Evolutionary conservation across 2,329 filamentous ascomycete species (phyloP).

Genomic region (Colletotrichum sublineola): DNA sequence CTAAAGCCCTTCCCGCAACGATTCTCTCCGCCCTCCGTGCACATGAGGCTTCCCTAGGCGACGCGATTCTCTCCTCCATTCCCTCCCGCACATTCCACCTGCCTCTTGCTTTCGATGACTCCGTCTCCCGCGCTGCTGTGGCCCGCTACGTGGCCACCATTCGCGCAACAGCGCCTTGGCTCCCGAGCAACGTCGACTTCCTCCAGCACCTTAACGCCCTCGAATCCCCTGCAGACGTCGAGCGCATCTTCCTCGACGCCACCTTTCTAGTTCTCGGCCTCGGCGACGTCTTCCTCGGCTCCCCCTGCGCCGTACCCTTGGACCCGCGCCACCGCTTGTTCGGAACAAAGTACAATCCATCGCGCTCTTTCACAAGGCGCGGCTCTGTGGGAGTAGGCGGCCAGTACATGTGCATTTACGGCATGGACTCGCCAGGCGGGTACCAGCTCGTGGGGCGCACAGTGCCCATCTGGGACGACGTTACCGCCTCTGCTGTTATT

Average conservation of each 20-base stretch:
- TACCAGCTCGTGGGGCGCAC: slow-evolving; percentile 56
- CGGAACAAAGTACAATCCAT: slow-evolving; percentile 56
- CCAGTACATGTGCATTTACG: slow-evolving; percentile 56
- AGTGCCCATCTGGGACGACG: slow-evolving; percentile 51
- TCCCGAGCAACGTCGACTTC: slow-evolving; percentile 73
- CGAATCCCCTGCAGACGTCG: slow-evolving; percentile 44
- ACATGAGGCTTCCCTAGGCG: slow-evolving; percentile 46
- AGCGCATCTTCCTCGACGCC: slow-evolving; percentile 48
- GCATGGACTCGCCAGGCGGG: slow-evolving; percentile 53
- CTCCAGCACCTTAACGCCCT: slow-evolving; percentile 53
- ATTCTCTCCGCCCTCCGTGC: slow-evolving; percentile 45
- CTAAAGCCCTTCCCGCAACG: slow-evolving; percentile 39
- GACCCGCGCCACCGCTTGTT: slow-evolving; percentile 53
- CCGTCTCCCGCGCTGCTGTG: slow-evolving; percentile 62
- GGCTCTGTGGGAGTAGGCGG: slow-evolving; percentile 54
- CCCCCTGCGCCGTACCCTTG: slow-evolving; percentile 53
- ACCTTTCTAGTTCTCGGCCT: slow-evolving; percentile 54
- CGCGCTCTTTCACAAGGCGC: slow-evolving; percentile 53
- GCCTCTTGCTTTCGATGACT: slow-evolving; percentile 56
- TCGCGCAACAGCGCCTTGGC: slow-evolving; percentile 70
- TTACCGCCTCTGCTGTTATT: slow-evolving; percentile 22
- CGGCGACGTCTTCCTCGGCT: slow-evolving; percentile 56
- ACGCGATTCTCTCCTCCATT: slow-evolving; percentile 44
- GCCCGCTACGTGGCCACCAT: slow-evolving; percentile 73
- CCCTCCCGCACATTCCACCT: slow-evolving; percentile 51